Evolutionary conservation across 2,329 filamentous ascomycete genomes (phyloP), one percentile per base, ranked within the genome.

Genomic region (Anisogramma anomala): DNA sequence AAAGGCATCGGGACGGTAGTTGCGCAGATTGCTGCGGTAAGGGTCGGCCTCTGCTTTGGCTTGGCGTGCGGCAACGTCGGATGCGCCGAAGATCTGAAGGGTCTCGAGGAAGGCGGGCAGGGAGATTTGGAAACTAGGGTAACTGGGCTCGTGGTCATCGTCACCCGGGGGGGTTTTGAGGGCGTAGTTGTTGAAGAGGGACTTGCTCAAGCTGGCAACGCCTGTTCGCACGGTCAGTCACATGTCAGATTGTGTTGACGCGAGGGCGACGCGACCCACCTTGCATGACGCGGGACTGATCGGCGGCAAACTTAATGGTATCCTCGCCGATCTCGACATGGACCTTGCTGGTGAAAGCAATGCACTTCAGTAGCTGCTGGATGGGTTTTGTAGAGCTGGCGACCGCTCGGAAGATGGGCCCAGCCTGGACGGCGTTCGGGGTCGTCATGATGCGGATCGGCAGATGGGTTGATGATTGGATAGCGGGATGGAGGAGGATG

Each of bases 31-130:
- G 58, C 72, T 77, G 47, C 69, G 71, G 52, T 77, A 79, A 1
- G 68, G 65, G 48, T 80, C 76, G 44, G 70, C 64, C 10, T 79
- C 76, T 6, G 70, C 64, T 52, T 72, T 78, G 37, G 71, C 67
- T 36, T 72, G 65, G 48, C 73, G 72, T 30, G 66, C 68, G 5
- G 74, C 66, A 11, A 77, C 69, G 49, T 84, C 82, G 33, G 88
- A 75, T n/a, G 88, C 78, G 36, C 86, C 86, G 55, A 98, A 94
- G 36, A 98, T 96, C 55, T 95, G 89, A 6, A 98, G 71, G 0
- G 89, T 94, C 63, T 96, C 91, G 39, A 98, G 75, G 3, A 98
- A 73, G 14, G 89, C 84, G 4, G 81, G 72, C 7, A 98, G 74
- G 2, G 87, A 91, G 49, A 96, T 81, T 56, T 93, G 82, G 57